Percentiles rank a stretch among this genome's conserved stretches.
Conservation (phyloP, 768 basidiomycete genomes). For the Lactarius quietus region DNA sequence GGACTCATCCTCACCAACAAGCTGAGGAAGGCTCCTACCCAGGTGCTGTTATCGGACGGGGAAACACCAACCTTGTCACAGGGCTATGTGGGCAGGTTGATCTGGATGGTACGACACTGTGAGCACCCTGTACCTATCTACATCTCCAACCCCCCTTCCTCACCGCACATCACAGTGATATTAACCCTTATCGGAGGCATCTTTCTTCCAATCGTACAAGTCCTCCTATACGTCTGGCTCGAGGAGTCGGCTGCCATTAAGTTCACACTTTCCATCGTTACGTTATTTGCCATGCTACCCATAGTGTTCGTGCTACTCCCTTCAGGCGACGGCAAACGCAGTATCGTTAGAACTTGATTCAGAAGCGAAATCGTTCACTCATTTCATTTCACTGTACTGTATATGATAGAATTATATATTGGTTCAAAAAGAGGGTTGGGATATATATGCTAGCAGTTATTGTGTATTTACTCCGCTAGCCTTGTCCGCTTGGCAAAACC, state of each 20-base stretch:
- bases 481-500: too few relatives aligned
- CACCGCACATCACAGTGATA: conserved; percentile 5
- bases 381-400: too few relatives aligned
- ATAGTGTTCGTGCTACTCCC: conserved; percentile 10
- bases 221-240: conserved; percentile 20
- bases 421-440: too few relatives aligned
- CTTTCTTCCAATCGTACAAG: conserved; percentile 1
- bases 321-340: too few relatives aligned
- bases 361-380: too few relatives aligned
- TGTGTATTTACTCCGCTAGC: too few relatives aligned
- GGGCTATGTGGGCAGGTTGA: conserved; percentile 8
- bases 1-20: conserved; percentile 22
- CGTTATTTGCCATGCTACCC: conserved; percentile 7
- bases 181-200: conserved; percentile 7
- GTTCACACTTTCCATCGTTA: conserved; percentile 11
- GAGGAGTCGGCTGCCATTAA: conserved; percentile 12
- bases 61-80: neutral
- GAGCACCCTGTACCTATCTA: neutral
- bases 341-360: neutral
- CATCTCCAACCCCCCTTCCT: neutral
- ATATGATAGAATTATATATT: too few relatives aligned
- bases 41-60: neutral
- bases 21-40: conserved; percentile 16
- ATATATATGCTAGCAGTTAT: too few relatives aligned
- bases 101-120: conserved; percentile 23